Percentiles rank a stretch among this genome's conserved stretches.
These are phyloP conservation scores for Thecaphora thlaspeos DNA, from an alignment of 1,284 basidiomycete species.

Conservation along the genomic window DNA sequence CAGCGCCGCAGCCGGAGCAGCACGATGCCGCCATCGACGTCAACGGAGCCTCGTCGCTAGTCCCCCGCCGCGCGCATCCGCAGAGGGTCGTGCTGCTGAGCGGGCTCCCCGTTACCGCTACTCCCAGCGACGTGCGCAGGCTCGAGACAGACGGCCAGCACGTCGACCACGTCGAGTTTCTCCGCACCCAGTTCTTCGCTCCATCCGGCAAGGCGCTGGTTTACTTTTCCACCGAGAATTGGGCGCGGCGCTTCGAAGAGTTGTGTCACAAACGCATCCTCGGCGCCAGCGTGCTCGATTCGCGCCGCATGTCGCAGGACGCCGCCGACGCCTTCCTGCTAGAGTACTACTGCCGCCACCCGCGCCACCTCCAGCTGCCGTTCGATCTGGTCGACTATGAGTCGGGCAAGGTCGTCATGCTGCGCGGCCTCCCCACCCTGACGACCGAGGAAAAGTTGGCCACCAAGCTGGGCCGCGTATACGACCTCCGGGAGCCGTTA, in stretches of 20 bases:
- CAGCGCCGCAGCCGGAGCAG: too few relatives aligned
- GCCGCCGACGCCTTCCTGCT: conserved; percentile 1
- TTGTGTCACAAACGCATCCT: conserved; percentile 12
- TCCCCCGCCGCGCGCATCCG: not conserved
- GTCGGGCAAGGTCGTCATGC: conserved; percentile 28
- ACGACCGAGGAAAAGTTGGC: conserved; percentile 37
- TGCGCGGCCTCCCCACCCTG: conserved; percentile 31
- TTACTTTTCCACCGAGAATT: conserved; percentile 9
- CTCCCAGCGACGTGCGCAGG: conserved; percentile 19
- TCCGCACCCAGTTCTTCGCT: conserved; percentile 12
- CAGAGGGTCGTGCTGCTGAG: conserved; percentile 14
- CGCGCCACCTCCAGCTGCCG: conserved; percentile 9
- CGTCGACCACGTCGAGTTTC: conserved; percentile 20
- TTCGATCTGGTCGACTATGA: conserved; percentile 34
- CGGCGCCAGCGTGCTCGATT: conserved; percentile 14
- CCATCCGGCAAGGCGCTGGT: conserved; percentile 19
- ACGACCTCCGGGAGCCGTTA: conserved; percentile 26
- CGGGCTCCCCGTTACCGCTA: conserved; percentile 18
- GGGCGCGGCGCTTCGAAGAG: conserved; percentile 11
- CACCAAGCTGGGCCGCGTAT: conserved; percentile 27
- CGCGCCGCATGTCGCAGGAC: conserved; percentile 1
- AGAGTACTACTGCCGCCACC: conserved; percentile 9
- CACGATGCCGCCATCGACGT: too few relatives aligned
- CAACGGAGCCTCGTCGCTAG: too few relatives aligned
- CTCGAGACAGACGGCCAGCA: conserved; percentile 14